phyloP scores from a whole-genome alignment of 106 monocot species.

The Phalaenopsis equestris region DNA sequence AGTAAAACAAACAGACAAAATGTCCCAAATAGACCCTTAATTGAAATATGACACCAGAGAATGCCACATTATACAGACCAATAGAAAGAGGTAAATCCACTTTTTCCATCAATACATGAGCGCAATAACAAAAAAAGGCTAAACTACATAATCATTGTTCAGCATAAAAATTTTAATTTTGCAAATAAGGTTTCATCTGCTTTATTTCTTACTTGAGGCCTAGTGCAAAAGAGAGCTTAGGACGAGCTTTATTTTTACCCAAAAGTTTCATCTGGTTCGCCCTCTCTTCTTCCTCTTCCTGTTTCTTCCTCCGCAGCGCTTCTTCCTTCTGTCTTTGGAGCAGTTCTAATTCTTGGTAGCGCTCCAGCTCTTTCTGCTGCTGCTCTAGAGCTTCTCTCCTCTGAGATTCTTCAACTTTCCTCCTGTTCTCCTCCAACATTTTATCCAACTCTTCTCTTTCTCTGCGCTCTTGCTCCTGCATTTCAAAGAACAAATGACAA shows the following conservation, averaged over 20 bases:
- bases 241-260: slow-evolving; percentile 90
- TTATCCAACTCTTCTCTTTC: slow-evolving; percentile 89
- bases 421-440: slow-evolving; percentile 82
- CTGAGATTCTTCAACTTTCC: slow-evolving; percentile 85
- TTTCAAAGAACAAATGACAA: no score
- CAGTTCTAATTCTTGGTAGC: slow-evolving; percentile 75
- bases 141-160: no score
- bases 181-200: no score
- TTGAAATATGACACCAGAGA: no score
- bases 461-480: slow-evolving; percentile 72
- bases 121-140: no score
- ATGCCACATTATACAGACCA: no score
- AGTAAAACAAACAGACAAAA: no score
- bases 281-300: slow-evolving; percentile 83
- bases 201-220: slow-evolving; percentile 47
- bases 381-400: slow-evolving; percentile 77
- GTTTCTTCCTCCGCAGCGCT: slow-evolving; percentile 76
- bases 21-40: no score
- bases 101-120: no score
- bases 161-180: no score
- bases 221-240: slow-evolving; percentile 79
- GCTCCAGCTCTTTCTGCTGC: slow-evolving; percentile 82
- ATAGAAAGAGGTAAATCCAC: no score
- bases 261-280: slow-evolving; percentile 87
- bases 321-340: slow-evolving; percentile 88